A percentile compares a stretch with the other conserved stretches of the same genome.
Evolutionary conservation across 2,329 filamentous ascomycete genomes (phyloP).

Genomic region (Penicillium sp.): DNA sequence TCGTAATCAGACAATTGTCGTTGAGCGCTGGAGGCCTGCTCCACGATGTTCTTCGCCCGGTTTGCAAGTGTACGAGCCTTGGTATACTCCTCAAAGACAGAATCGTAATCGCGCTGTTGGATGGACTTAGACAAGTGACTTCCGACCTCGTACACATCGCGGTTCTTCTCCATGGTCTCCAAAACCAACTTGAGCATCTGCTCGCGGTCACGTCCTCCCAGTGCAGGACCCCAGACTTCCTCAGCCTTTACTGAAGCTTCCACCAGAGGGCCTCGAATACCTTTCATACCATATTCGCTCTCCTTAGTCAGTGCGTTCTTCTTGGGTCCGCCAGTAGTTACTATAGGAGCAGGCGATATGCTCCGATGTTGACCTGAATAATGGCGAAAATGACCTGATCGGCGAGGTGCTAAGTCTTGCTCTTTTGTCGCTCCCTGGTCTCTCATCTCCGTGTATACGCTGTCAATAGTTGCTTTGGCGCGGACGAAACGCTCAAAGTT

Average conservation of each 20-base stretch:
- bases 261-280: conserved; percentile 83
- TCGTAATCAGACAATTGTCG: conserved; percentile 73
- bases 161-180: conserved; percentile 75
- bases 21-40: conserved; percentile 54
- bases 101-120: conserved; percentile 87
- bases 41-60: conserved; percentile 72
- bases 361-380: conserved; percentile 51
- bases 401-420: conserved; percentile 61
- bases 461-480: conserved; percentile 96
- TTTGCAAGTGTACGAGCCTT: conserved; percentile 81
- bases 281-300: conserved; percentile 84
- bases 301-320: conserved; percentile 93
- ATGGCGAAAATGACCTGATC: conserved; percentile 62
- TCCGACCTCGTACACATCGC: conserved; percentile 80
- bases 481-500: conserved; percentile 98
- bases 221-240: conserved; percentile 93
- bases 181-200: conserved; percentile 80
- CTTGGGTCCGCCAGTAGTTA: conserved; percentile 61
- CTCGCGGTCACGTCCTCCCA: conserved; percentile 89
- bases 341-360: conserved; percentile 41
- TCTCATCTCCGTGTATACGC: conserved; percentile 96
- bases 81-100: conserved; percentile 81
- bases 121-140: conserved; percentile 79
- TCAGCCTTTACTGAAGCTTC: conserved; percentile 94
- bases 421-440: conserved; percentile 64